phyloP scores from a whole-genome alignment of 2,329 filamentous ascomycete genomes.

The Samsoniella hepiali region DNA sequence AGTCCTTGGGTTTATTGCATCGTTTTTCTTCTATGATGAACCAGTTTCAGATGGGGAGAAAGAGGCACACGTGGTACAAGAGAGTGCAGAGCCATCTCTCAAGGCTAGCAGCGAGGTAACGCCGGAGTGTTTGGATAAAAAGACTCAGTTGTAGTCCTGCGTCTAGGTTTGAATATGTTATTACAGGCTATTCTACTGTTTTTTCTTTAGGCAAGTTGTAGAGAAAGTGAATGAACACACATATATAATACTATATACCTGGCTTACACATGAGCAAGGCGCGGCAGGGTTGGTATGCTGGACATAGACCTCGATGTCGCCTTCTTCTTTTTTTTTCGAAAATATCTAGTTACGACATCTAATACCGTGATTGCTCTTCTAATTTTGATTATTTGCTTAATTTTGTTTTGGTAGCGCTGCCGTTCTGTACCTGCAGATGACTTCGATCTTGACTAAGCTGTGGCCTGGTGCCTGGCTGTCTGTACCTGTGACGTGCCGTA shows the following conservation, averaged over 20 bases:
- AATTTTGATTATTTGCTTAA: neutral
- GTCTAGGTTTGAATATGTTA: neutral
- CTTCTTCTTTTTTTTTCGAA: neutral
- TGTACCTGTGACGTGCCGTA: constrained; percentile 2
- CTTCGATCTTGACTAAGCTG: neutral
- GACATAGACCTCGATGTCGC: neutral
- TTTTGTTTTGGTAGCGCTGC: neutral
- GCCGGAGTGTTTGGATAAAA: neutral
- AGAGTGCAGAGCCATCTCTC: neutral
- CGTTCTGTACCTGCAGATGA: neutral
- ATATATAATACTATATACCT: too few species aligned
- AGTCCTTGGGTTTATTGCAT: constrained; percentile 1
- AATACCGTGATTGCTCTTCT: neutral
- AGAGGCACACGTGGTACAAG: neutral
- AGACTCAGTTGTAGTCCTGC: neutral
- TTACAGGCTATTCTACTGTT: neutral
- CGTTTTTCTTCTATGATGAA: neutral
- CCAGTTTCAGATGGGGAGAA: neutral
- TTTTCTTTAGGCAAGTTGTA: too few species aligned
- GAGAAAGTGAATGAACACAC: too few species aligned
- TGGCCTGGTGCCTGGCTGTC: neutral
- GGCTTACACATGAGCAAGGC: too few species aligned
- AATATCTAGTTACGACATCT: neutral
- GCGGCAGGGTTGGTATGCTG: neutral
- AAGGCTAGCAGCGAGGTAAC: neutral